A percentile compares a stretch with the other conserved stretches of the same genome.
phyloP scores from a whole-genome alignment of 116 monocot genomes.

The Phalaenopsis hybrid region DNA sequence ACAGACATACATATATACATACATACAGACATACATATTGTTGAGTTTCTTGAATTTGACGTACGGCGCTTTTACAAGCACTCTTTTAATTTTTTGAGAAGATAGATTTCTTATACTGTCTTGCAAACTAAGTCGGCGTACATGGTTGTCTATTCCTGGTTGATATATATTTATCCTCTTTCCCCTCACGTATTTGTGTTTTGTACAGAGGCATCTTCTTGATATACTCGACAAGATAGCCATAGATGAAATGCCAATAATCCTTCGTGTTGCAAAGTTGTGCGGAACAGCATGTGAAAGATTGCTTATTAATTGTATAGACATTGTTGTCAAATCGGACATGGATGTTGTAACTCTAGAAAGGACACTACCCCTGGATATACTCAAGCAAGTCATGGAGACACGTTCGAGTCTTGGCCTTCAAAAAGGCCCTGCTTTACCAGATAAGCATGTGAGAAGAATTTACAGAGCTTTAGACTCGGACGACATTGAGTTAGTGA shows the following conservation, averaged over 20 bases:
- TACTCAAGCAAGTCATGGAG: constrained; percentile 45
- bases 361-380: constrained; percentile 42
- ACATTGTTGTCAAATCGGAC: constrained; percentile 32
- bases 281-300: constrained; percentile 29
- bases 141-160: not conserved
- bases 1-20: too few species aligned
- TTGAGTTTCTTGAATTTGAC: too few species aligned
- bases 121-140: not conserved
- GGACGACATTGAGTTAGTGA: constrained; percentile 74
- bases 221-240: constrained; percentile 50
- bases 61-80: not conserved
- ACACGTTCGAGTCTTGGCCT: constrained; percentile 20
- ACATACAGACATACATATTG: too few species aligned
- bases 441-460: constrained; percentile 43
- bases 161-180: not conserved
- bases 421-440: constrained; percentile 10
- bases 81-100: not conserved
- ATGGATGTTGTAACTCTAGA: constrained; percentile 55
- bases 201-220: constrained; percentile 67
- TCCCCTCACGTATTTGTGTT: not conserved
- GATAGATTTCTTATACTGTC: not conserved
- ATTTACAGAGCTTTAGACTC: constrained; percentile 71
- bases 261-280: constrained; percentile 47
- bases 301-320: constrained; percentile 41
- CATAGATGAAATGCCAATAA: constrained; percentile 40